Percentiles rank a stretch among this genome's conserved stretches.
phyloP scores from a whole-genome alignment of 2,329 filamentous ascomycete species.

The Coniochaeta sp. region DNA sequence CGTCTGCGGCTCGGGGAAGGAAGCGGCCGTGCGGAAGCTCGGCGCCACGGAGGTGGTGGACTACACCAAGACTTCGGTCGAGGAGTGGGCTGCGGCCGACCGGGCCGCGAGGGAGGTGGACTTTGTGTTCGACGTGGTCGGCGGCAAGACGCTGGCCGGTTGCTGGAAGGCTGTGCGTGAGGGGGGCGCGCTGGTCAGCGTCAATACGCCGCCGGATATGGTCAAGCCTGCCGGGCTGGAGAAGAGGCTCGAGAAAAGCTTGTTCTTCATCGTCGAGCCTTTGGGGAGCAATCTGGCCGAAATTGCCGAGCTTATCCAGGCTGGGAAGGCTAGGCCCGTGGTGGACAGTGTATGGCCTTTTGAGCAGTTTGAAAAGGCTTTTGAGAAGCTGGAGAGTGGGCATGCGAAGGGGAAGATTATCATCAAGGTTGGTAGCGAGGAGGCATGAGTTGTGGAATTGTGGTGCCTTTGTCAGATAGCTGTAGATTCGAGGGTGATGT shows the following conservation, averaged over 20 bases:
- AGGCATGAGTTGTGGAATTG: not conserved
- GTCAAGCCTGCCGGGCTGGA: slow-evolving; percentile 18
- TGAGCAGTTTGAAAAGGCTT: slow-evolving; percentile 28
- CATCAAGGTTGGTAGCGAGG: slow-evolving; percentile 19
- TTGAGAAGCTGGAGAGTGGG: slow-evolving; percentile 25
- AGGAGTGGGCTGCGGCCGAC: slow-evolving; percentile 21
- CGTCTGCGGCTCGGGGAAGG: slow-evolving; percentile 21
- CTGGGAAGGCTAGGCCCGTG: slow-evolving; percentile 20
- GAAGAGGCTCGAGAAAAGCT: slow-evolving; percentile 20
- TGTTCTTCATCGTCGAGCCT: slow-evolving; percentile 29
- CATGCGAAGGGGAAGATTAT: slow-evolving; percentile 30
- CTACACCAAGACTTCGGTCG: slow-evolving; percentile 22
- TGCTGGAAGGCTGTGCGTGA: slow-evolving; percentile 27
- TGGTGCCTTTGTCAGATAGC: not conserved
- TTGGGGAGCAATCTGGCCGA: slow-evolving; percentile 24
- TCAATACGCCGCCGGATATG: slow-evolving; percentile 20
- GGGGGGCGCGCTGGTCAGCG: slow-evolving; percentile 24
- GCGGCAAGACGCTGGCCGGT: slow-evolving; percentile 21
- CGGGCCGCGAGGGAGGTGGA: slow-evolving; percentile 19
- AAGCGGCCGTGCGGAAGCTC: slow-evolving; percentile 18
- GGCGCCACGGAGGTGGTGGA: slow-evolving; percentile 29
- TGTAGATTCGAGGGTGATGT: not conserved
- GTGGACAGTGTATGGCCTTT: slow-evolving; percentile 32
- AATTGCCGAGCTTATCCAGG: slow-evolving; percentile 25
- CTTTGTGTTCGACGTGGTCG: slow-evolving; percentile 27